Evolutionary conservation across 2,329 filamentous ascomycete genomes (phyloP).

Genomic region (Hirsutella rhossiliensis): DNA sequence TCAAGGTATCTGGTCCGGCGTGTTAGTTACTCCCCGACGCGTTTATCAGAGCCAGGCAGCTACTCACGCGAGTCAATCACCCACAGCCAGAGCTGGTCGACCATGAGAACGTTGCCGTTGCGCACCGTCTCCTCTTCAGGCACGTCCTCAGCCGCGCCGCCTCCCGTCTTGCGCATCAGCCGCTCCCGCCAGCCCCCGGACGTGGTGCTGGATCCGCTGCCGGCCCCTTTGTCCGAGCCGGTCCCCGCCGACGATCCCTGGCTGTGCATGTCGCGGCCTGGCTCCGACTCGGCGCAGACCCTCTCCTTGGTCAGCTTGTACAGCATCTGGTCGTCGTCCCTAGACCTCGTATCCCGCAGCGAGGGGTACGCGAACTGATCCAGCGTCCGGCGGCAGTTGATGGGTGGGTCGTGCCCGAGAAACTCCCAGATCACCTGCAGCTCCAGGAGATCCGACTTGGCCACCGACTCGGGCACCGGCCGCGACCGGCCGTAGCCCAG

Average conservation of each 20-base stretch:
- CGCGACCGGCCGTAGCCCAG: conserved; percentile 39
- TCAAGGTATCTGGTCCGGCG: conserved; percentile 28
- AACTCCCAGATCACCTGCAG: conserved; percentile 51
- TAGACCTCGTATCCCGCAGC: conserved; percentile 43
- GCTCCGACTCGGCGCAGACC: conserved; percentile 7
- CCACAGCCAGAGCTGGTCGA: conserved; percentile 55
- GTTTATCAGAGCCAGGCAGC: too few species aligned
- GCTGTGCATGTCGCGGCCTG: conserved; percentile 12
- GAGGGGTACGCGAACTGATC: conserved; percentile 55
- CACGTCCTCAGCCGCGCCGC: conserved; percentile 7
- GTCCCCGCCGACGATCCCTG: conserved; percentile 17
- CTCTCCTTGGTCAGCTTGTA: conserved; percentile 50
- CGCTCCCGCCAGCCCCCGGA: conserved; percentile 14
- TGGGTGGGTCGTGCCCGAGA: conserved; percentile 45
- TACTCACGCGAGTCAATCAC: conserved; percentile 38
- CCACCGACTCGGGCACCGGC: conserved; percentile 42
- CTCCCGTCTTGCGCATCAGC: conserved; percentile 6
- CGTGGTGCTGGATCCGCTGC: conserved; percentile 10
- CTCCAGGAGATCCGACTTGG: conserved; percentile 42
- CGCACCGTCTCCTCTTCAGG: conserved; percentile 26
- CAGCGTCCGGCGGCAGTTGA: conserved; percentile 49
- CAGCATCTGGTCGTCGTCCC: conserved; percentile 56
- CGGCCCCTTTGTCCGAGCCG: conserved; percentile 12
- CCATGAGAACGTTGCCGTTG: conserved; percentile 51
- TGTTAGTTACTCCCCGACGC: conserved; percentile 3